phyloP scores from a whole-genome alignment of 345 rosid genomes.

The Balakata baccata region DNA sequence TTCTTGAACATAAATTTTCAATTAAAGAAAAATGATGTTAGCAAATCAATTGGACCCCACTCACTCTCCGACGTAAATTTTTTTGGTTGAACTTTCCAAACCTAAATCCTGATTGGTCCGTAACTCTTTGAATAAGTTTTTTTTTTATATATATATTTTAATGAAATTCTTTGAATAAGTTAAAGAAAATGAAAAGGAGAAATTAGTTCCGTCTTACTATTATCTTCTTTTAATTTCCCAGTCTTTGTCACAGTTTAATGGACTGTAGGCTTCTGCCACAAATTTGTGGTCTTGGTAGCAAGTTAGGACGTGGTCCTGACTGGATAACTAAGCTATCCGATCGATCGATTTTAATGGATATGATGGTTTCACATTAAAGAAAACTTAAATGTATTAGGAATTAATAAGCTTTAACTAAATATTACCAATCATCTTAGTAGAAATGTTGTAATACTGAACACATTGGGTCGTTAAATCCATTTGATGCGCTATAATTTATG shows the following conservation, averaged over 20 bases:
- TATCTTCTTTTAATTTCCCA: not conserved
- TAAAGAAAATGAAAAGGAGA: too few species aligned
- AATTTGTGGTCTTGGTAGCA: constrained; percentile 3
- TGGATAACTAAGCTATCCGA: too few species aligned
- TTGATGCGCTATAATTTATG: too few species aligned
- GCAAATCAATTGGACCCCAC: not conserved
- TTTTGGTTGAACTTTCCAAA: not conserved
- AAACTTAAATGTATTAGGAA: too few species aligned
- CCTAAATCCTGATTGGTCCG: not conserved
- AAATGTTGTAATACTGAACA: too few species aligned
- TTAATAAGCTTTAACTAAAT: too few species aligned
- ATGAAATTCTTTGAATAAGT: not conserved
- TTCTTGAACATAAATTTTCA: too few species aligned
- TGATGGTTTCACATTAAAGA: not conserved
- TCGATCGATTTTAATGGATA: too few species aligned
- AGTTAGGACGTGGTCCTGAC: not conserved
- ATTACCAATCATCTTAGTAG: too few species aligned
- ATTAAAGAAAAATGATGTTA: too few species aligned
- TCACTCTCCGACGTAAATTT: not conserved
- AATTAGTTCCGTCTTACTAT: not conserved
- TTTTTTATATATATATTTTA: not conserved
- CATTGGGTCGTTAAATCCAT: too few species aligned
- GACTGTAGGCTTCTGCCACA: not conserved
- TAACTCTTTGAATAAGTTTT: not conserved
- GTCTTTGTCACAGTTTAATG: not conserved